Evolutionary conservation across 441 rosid genomes (phyloP), one percentile per base, ranked within the genome.

Genomic region (Cnidoscolus chayamansa): DNA sequence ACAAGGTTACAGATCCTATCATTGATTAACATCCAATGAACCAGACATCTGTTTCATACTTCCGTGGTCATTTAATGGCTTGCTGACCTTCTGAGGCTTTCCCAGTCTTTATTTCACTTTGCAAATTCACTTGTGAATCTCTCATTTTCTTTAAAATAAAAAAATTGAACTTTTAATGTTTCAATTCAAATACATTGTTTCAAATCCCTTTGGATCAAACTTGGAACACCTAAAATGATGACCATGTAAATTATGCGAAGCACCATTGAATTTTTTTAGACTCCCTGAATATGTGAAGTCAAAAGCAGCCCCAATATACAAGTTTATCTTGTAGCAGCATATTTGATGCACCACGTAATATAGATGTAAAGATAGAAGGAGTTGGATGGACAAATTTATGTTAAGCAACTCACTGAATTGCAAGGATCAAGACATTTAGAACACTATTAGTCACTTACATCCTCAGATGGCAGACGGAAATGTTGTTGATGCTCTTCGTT

Each of bases 401-500:
- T n/a, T 13, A 11, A 62, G 43, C 16, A 48, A 61, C 11, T 59
- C 4, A n/a, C 17, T 35, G 43, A 59, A 57, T 45, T 31, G 6
- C 35, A 37, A 32, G 30, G n/a, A 19, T 2, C 37, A 62, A n/a
- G 5, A 61, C 10, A 71, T 31, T 0, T n/a, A 49, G 47, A 17
- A 71, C 20, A 25, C 25, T 43, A 47, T 10, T 8, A 48, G 70
- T 53, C 51, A 79, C 92, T 84, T 75, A 94, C 98, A 82, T 94
- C 97, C 47, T 94, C 97, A 30, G 84, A 77, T 43, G 98, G 97
- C 76, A 94, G 94, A 72, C 91, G 91, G 76, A 94, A 94, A 71
- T 92, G 75, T 76, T 88, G 98, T 19, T 97, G 88, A 79, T 94
- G 92, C 84, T 94, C 98, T 84, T 94, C 98, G 69, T 91, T 86